Evolutionary conservation across 1,284 basidiomycete genomes (phyloP).

Genomic region (Butyriboletus appendiculatus): DNA sequence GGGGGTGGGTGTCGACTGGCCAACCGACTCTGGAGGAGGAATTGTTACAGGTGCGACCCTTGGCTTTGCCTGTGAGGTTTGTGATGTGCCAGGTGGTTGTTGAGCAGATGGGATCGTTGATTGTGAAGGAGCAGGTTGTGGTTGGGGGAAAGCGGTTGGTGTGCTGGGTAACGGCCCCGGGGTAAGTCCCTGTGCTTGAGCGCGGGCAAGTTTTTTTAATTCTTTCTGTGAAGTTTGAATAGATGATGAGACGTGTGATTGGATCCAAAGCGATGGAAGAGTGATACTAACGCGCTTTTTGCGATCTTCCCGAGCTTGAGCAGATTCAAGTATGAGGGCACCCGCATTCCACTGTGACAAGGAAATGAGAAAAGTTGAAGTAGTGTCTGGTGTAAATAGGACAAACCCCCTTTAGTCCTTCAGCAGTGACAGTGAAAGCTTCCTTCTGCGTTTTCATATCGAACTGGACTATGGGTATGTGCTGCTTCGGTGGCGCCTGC

Average conservation of each 20-base stretch:
- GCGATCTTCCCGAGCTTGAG: constrained; percentile 76
- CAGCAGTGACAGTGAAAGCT: constrained; percentile 69
- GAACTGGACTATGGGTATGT: constrained; percentile 61
- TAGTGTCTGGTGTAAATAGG: constrained; percentile 8
- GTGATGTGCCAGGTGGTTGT: constrained; percentile 32
- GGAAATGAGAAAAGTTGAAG: constrained; percentile 21
- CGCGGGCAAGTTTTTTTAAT: constrained; percentile 65
- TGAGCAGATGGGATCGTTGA: constrained; percentile 27
- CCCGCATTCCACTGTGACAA: constrained; percentile 65
- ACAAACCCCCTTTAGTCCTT: constrained; percentile 76
- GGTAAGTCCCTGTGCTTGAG: constrained; percentile 46
- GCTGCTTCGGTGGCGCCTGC: constrained; percentile 70
- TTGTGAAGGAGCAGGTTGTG: constrained; percentile 33
- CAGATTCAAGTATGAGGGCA: constrained; percentile 63
- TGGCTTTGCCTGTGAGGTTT: constrained; percentile 38
- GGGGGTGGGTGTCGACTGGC: constrained; percentile 30
- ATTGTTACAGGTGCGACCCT: constrained; percentile 39
- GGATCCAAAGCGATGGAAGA: constrained; percentile 6
- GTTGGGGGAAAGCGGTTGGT: constrained; percentile 27
- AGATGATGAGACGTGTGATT: constrained; percentile 15
- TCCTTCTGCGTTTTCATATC: constrained; percentile 67
- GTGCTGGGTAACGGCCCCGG: constrained; percentile 31
- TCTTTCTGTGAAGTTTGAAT: constrained; percentile 55
- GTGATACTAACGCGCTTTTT: constrained; percentile 64
- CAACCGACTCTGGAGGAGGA: constrained; percentile 21